Evolutionary conservation across 176 grass and related monocot genomes (phyloP).

Genomic region (Coix lacrymajobi): DNA sequence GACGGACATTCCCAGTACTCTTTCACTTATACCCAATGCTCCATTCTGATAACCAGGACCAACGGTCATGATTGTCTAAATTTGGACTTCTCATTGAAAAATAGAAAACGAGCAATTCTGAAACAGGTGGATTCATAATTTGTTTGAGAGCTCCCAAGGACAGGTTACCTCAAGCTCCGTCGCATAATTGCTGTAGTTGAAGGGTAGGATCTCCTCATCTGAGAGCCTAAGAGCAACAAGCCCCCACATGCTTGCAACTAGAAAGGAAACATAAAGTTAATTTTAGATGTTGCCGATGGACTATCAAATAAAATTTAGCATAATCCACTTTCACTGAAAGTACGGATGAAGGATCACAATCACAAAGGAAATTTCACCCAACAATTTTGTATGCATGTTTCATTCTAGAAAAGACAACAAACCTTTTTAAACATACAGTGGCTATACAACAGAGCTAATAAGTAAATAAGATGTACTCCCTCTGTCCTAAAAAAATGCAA

Average conservation of each 20-base stretch:
- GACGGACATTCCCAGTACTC: conserved; percentile 40
- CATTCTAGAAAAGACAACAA: not conserved
- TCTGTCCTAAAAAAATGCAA: not conserved
- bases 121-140: conserved; percentile 8
- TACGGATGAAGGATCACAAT: not conserved
- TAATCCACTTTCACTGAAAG: not conserved
- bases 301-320: not conserved
- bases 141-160: not conserved
- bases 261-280: conserved; percentile 2
- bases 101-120: not conserved
- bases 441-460: not conserved
- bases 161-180: conserved; percentile 62
- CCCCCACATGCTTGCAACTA: conserved; percentile 86
- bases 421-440: not conserved
- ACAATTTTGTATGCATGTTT: not conserved
- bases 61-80: conserved; percentile 8
- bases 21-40: conserved; percentile 28
- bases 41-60: conserved; percentile 37
- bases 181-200: conserved; percentile 71
- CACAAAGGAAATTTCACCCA: not conserved
- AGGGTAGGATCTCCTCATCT: conserved; percentile 87
- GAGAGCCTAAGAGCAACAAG: conserved; percentile 75
- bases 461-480: not conserved
- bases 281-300: not conserved
- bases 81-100: not conserved